Evolutionary conservation across 331 rosid species (phyloP).

Genomic region (Cydonia oblonga): DNA sequence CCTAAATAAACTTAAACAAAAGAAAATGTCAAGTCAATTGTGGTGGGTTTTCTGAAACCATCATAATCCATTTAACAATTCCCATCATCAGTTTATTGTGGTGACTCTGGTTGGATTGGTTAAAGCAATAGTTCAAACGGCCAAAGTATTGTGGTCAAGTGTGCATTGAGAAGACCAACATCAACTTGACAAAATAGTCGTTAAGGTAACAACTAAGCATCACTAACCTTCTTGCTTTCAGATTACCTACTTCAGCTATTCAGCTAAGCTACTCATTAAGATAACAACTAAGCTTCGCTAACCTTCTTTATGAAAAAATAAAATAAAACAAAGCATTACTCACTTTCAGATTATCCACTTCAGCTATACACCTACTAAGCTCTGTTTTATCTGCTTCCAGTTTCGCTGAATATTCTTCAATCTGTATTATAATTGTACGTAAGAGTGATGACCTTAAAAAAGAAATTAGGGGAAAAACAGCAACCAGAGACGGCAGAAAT

Average conservation of each 20-base stretch:
- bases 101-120: neutral
- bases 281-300: constrained; percentile 13
- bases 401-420: constrained; percentile 46
- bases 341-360: constrained; percentile 51
- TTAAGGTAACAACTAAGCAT: constrained; percentile 1
- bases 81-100: neutral
- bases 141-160: neutral
- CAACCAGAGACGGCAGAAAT: neutral
- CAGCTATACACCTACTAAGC: constrained; percentile 35
- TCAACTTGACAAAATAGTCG: neutral
- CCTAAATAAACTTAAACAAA: neutral
- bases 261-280: constrained; percentile 7
- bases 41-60: too few relatives aligned
- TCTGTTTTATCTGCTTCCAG: constrained; percentile 57
- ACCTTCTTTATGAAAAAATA: constrained; percentile 33
- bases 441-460: neutral
- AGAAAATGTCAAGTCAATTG: too few relatives aligned
- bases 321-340: constrained; percentile 5
- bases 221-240: constrained; percentile 60
- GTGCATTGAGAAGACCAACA: neutral
- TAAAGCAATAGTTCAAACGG: neutral
- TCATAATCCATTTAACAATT: too few relatives aligned
- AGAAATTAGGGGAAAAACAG: neutral
- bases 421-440: constrained; percentile 35
- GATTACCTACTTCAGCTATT: constrained; percentile 39